Evolutionary conservation across 352 stramenopile genomes (phyloP).

Genomic region (Pythium guiyangense): DNA sequence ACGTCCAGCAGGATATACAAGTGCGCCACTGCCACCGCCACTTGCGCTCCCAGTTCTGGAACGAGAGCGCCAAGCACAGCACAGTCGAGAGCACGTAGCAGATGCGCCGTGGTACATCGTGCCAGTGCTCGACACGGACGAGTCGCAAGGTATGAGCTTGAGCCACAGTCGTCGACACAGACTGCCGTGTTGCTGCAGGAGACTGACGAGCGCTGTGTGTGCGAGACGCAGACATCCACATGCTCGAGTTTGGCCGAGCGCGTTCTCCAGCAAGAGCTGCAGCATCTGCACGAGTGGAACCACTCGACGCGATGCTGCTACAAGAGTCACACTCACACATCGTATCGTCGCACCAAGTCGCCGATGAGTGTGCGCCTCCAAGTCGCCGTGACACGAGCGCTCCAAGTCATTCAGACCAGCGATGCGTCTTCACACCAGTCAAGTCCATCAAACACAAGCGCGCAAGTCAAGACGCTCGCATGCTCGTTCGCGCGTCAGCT

Average conservation of each 20-base stretch:
- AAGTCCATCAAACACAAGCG: conserved; percentile 34
- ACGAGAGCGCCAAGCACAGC: neutral
- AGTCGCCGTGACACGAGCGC: too few species aligned
- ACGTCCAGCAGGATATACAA: conserved; percentile 1
- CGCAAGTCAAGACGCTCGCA: neutral
- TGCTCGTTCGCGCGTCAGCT: conserved; percentile 3
- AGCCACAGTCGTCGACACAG: neutral
- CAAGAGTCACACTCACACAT: neutral
- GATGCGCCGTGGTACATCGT: conserved; percentile 57
- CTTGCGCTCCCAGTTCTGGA: conserved; percentile 6
- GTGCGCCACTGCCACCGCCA: conserved; percentile 13
- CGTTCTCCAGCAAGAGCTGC: conserved; percentile 2
- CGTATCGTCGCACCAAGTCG: too few species aligned
- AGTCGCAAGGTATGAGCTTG: conserved; percentile 39
- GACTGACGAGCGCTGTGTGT: neutral
- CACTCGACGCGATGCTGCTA: neutral
- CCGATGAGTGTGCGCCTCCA: neutral
- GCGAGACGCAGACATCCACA: conserved; percentile 36
- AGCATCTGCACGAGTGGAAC: neutral
- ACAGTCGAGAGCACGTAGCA: conserved; percentile 3
- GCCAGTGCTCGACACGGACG: conserved; percentile 28
- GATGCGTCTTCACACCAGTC: conserved; percentile 56
- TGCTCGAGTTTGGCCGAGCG: conserved; percentile 40
- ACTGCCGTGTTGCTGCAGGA: neutral
- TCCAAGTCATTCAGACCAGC: conserved; percentile 3